Base-by-base conservation (phyloP, 768 basidiomycete genomes). In the Rhodotorula taiwanensis region DNA sequence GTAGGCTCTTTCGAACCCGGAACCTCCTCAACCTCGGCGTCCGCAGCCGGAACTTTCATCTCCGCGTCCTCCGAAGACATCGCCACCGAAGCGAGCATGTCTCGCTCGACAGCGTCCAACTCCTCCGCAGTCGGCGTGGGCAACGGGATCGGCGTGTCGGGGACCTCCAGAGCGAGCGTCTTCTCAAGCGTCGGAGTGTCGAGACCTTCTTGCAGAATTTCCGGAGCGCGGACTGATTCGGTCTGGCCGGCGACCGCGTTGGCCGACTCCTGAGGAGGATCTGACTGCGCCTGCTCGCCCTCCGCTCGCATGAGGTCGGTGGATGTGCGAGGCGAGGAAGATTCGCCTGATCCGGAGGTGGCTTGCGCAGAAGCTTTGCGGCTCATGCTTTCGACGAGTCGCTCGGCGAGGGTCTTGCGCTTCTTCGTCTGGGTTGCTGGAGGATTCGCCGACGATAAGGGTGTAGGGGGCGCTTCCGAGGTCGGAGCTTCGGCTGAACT, bases 361-460 rank as follows among this genome's bases (percentile, higher is more conserved):
- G 23, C 43, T n/a, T n/a, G n/a, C n/a, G n/a, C n/a, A n/a, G n/a
- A n/a, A n/a, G n/a, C n/a, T n/a, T n/a, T n/a, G n/a, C 53, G 21
- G 1, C 53, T 54, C 47, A 65, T 60, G 11, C 58, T 49, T 48
- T 65, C 64, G 15, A 58, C 64, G 9, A 65, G 34, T n/a, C 63
- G 31, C 23, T 65, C 63, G 8, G 58, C 63, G 23, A 65, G 54
- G 6, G 45, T 55, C 50, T 65, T 65, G 50, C 51, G 55, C 45
- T 59, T 64, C 47, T 34, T 49, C 5, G 23, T 15, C 33, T 44
- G 49, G 42, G 55, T 56, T 7, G 53, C 42, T 3, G 43, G 48
- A 6, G 53, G 58, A n/a, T n/a, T n/a, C n/a, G n/a, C n/a, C n/a
- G n/a, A n/a, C n/a, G n/a, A n/a, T n/a, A n/a, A n/a, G 2, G 11